Percentiles rank a stretch among this genome's conserved stretches.
phyloP scores from a whole-genome alignment of 2,329 filamentous ascomycete species.

The Capronia coronata region DNA sequence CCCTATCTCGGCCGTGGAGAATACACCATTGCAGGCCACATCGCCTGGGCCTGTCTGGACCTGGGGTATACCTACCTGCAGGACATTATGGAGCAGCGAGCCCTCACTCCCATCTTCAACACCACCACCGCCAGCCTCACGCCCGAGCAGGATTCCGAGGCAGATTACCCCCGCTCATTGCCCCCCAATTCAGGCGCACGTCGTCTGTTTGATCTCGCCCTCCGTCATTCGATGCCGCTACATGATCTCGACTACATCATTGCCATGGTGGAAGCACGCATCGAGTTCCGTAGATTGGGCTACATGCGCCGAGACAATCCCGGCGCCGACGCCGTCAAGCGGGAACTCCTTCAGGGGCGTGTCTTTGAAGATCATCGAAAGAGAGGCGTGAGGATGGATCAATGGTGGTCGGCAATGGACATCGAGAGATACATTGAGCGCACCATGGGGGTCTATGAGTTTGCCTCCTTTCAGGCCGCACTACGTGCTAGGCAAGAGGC shows the following conservation, averaged over 20 bases:
- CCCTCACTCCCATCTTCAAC: neutral
- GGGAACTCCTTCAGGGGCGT: neutral
- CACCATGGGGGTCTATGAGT: neutral
- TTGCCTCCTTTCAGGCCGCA: conserved; percentile 1
- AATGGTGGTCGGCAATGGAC: conserved; percentile 4
- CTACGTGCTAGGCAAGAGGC: neutral
- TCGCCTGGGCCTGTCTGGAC: conserved; percentile 4
- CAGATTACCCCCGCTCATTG: neutral
- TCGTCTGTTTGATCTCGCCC: neutral
- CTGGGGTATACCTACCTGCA: neutral
- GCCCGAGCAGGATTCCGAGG: neutral
- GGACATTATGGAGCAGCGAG: neutral
- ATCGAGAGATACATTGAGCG: conserved; percentile 1
- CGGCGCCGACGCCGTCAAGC: neutral
- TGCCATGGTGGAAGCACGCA: neutral
- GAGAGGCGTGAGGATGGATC: conserved; percentile 1
- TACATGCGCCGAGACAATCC: conserved; percentile 3
- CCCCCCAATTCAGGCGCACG: neutral
- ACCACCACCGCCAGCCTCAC: neutral
- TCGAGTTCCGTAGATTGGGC: conserved; percentile 5
- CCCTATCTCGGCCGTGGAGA: neutral
- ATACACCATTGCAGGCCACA: conserved; percentile 3
- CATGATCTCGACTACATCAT: conserved; percentile 3
- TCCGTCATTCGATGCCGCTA: conserved; percentile 4
- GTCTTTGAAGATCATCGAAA: neutral